Percentiles rank a stretch among this genome's conserved stretches.
Evolutionary conservation across 805 yeast species (phyloP).

Genomic region (Saccharomycopsis selenospora): DNA sequence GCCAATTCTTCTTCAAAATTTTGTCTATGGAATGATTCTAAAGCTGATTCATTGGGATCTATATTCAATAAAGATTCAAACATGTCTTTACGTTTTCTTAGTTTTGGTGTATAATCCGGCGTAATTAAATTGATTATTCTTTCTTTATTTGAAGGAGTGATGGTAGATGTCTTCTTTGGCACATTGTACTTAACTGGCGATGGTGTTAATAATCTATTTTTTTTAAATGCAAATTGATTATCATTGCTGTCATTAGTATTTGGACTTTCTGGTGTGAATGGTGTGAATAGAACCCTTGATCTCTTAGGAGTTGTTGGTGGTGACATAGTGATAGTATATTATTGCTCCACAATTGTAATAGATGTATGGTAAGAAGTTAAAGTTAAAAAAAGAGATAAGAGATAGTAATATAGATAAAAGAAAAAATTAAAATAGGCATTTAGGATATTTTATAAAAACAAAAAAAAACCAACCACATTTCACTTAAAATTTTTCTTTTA

Average conservation of each 20-base stretch:
- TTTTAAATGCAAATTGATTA: too few relatives aligned
- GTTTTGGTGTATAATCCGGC: constrained; percentile 19
- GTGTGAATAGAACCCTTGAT: background rate
- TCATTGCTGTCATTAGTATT: too few relatives aligned
- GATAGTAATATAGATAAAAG: too few relatives aligned
- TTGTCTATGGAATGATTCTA: background rate
- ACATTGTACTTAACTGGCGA: background rate
- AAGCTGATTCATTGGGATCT: background rate
- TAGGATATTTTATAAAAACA: too few relatives aligned
- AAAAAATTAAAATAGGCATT: too few relatives aligned
- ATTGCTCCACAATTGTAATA: too few relatives aligned
- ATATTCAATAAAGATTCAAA: constrained; percentile 8
- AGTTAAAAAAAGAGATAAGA: too few relatives aligned
- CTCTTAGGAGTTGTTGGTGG: background rate
- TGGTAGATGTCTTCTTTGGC: background rate
- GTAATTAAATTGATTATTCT: constrained; percentile 9
- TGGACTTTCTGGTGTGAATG: background rate
- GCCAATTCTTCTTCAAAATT: background rate
- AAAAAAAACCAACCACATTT: too few relatives aligned
- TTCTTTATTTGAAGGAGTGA: constrained; percentile 1
- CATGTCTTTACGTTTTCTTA: constrained; percentile 15
- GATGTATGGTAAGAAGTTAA: too few relatives aligned
- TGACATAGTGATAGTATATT: too few relatives aligned
- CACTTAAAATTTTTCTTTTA: too few relatives aligned
- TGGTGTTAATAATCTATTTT: background rate